Evolutionary conservation across 768 basidiomycete genomes (phyloP), one percentile per base, ranked within the genome.

Genomic region (Nevesoporus exiguus): DNA sequence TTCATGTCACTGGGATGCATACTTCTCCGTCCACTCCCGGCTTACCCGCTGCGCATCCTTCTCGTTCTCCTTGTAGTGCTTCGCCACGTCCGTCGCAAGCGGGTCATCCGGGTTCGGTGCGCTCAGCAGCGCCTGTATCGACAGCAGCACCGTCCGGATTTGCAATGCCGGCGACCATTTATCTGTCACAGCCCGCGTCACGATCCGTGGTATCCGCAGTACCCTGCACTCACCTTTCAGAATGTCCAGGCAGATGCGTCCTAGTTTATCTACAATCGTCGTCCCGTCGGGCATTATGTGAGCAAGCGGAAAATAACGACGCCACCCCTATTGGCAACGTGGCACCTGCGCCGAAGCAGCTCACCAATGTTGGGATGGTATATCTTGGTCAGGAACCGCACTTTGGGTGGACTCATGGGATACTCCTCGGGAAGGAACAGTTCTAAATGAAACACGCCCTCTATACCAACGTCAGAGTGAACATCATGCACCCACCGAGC

Each of bases 121-220:
- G 58, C 88, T 91, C 40, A 99, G 79, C 43, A 99, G 78, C n/a
- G 97, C 97, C 73, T 99, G 97, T 66, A 99, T 81, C 37, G 96
- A 98, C 47, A 99, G 81, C 53, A 99, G 78, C 47, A 99, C 97
- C 2, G 97, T 99, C 61, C 97, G 88, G 74, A 99, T 99, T 71
- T 99, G 97, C 17, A 99, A 80, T 0, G 97, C 97, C 19, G 97
- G 97, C 10, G 94, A 97, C 97, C 97, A 99, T 78, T 98, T 98
- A 74, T 99, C 97, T 93, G 49, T 29, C 40, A 34, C 37, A 25
- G 3, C 24, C 7, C 27, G 17, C 42, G 55, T 56, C 21, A 51
- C 34, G 21, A 45, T 30, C 40, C 34, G 25, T 30, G 10, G 3
- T 11, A 2, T 37, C 43, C 58, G 45, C 60, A 11, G 22, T 9